These are phyloP conservation scores for Plantago ovata DNA, from an alignment of 257 asterid species.

Conservation along the genomic window DNA sequence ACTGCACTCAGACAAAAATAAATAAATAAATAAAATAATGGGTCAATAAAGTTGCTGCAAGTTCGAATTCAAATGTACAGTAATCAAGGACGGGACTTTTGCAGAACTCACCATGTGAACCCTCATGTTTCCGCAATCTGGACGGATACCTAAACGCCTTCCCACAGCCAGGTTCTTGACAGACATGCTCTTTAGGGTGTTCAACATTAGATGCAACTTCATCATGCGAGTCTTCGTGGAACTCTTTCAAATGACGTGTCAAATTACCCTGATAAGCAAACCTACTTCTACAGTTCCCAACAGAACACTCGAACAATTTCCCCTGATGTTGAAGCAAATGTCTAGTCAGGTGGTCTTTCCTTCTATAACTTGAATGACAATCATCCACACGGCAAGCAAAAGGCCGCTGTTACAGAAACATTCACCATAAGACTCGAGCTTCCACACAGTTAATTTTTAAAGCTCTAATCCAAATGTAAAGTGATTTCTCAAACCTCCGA, in stretches of 20 bases:
- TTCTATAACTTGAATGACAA: too few relatives aligned
- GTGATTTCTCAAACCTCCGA: conserved; percentile 48
- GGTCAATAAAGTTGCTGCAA: background rate
- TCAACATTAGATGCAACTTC: background rate
- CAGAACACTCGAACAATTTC: conserved; percentile 59
- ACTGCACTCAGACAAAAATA: conserved; percentile 46
- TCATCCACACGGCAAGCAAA: conserved; percentile 36
- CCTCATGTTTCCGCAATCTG: conserved; percentile 61
- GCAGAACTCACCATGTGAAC: conserved; percentile 61
- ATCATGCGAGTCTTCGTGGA: too few relatives aligned
- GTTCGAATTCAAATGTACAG: background rate
- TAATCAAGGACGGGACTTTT: background rate
- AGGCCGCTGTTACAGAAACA: conserved; percentile 53
- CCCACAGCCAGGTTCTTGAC: conserved; percentile 75
- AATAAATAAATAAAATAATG: background rate
- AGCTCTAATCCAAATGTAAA: conserved; percentile 8
- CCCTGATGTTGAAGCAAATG: conserved; percentile 85
- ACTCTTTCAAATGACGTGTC: too few relatives aligned
- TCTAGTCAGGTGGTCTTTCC: too few relatives aligned
- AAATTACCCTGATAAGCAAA: conserved; percentile 60
- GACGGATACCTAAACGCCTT: too few relatives aligned
- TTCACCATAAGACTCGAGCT: conserved; percentile 8
- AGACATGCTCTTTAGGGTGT: conserved; percentile 43
- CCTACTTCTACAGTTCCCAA: conserved; percentile 42
- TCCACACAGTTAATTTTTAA: background rate